Percentiles rank a stretch among this genome's conserved stretches.
Conservation (phyloP, 352 stramenopile species). For the Phytophthora fragariae region DNA sequence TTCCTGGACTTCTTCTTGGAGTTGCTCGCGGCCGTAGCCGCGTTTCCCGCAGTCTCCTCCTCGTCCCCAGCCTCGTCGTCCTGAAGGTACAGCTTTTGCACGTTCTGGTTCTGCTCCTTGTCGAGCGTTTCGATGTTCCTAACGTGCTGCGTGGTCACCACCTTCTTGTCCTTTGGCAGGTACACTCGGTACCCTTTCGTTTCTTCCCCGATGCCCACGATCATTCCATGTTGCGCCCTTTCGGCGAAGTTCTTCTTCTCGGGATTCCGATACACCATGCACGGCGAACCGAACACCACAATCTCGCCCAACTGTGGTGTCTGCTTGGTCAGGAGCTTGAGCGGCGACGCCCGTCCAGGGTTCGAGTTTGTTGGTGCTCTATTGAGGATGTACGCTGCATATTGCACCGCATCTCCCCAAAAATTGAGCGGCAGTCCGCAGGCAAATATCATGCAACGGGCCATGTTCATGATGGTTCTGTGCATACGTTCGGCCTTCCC, state of each 20-base stretch:
- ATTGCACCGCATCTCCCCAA: constrained; percentile 39
- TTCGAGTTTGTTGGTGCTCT: constrained; percentile 34
- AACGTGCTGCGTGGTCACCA: no score
- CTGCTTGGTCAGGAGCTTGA: constrained; percentile 20
- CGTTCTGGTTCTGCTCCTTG: no score
- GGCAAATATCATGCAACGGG: constrained; percentile 38
- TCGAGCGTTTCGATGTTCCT: no score
- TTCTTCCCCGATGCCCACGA: constrained; percentile 17
- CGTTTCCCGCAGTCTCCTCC: no score
- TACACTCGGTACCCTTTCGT: constrained; percentile 25
- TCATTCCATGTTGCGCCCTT: constrained; percentile 10
- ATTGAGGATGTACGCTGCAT: constrained; percentile 41
- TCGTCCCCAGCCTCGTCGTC: no score
- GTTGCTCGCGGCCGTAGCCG: no score
- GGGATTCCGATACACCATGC: background rate
- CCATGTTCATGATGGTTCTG: constrained; percentile 43
- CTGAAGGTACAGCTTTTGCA: no score
- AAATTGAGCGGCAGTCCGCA: constrained; percentile 31
- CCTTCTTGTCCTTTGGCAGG: background rate
- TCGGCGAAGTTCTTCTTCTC: no score
- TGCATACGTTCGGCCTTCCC: constrained; percentile 47
- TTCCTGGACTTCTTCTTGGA: no score
- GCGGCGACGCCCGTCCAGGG: constrained; percentile 1
- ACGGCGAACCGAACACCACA: background rate
- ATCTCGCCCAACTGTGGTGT: constrained; percentile 8